Evolutionary conservation across 371 early-diverging fungal genomes (phyloP), one percentile per base, ranked within the genome.

Genomic region (Mortierella sp.): DNA sequence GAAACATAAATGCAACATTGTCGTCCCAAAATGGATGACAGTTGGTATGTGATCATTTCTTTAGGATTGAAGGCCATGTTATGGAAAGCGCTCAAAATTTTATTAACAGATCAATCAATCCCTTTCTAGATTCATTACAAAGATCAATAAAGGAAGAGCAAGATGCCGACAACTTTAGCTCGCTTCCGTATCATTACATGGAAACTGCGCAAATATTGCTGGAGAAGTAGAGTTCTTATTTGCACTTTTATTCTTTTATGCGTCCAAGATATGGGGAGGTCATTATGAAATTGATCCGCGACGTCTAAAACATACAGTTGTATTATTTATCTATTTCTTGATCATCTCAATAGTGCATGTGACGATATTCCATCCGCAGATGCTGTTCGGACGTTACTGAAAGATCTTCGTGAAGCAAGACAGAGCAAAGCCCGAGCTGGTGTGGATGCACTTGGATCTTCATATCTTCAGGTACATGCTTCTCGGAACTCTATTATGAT

Each of bases 331-430:
- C 62, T 52, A 24, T 37, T 40, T 6, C 28, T 52, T 28, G 20
- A 52, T 14, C 26, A 20, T 35, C 24, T 62, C 32, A 39, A 45
- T 70, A 93, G 94, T 60, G 96, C 96, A 16, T 77, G 87, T 30
- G 96, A 96, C 68, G 96, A 97, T 75, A 89, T 97, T 26, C 92
- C 91, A 0, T 87, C 93, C 47, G 87, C 93, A 16, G 93, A 93
- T 62, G 80, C 85, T 9, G 87, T 96, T 9, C 89, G 93, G 35
- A 89, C 87, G 22, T 77, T 95, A 64, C 77, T 97, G 16, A 94
- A 95, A 78, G 95, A 96, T 77, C 84, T 97, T 64, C 89, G 95
- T 52, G 96, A 97, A 84, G 85, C 90, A n/a, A 86, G 97, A 39
- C 93, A 94, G 71, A 87, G 88, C 66, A 97, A 97, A 84, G 90